phyloP scores from a whole-genome alignment of 192 early-diverging fungal genomes.

The Podila minutissima region DNA sequence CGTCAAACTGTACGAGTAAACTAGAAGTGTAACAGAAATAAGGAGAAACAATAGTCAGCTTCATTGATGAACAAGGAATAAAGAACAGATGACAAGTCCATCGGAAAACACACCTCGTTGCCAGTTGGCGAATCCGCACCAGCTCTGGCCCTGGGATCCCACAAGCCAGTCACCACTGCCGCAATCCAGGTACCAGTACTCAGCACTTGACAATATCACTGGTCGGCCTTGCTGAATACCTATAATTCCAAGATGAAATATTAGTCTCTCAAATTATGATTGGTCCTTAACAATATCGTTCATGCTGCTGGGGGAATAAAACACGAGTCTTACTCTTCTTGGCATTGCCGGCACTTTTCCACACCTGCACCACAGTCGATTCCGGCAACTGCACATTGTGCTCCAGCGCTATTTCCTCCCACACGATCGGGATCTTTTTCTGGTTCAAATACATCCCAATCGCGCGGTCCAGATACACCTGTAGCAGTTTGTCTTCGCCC shows the following conservation, averaged over 20 bases:
- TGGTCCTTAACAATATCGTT: too few relatives aligned
- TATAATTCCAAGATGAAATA: constrained; percentile 59
- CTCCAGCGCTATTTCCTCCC: constrained; percentile 46
- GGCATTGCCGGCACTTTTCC: constrained; percentile 37
- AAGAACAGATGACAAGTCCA: neutral
- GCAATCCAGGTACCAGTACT: constrained; percentile 84
- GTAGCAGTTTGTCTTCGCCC: constrained; percentile 76
- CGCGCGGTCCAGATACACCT: constrained; percentile 62
- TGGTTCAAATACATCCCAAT: constrained; percentile 31
- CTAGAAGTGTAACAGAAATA: neutral
- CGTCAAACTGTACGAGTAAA: constrained; percentile 36
- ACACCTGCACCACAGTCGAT: constrained; percentile 42
- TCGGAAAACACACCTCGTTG: constrained; percentile 20
- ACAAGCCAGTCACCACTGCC: constrained; percentile 77
- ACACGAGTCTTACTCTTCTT: constrained; percentile 20
- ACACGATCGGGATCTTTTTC: constrained; percentile 36
- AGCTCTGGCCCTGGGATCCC: constrained; percentile 32
- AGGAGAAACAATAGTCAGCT: neutral
- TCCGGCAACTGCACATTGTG: constrained; percentile 27
- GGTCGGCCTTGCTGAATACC: constrained; percentile 71
- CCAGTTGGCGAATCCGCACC: constrained; percentile 43
- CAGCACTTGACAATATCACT: constrained; percentile 70
- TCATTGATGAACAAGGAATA: too few relatives aligned
- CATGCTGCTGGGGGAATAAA: neutral
- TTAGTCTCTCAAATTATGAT: neutral